Conservation (phyloP, 2,329 filamentous ascomycete species). For the Cadophora sp. region DNA sequence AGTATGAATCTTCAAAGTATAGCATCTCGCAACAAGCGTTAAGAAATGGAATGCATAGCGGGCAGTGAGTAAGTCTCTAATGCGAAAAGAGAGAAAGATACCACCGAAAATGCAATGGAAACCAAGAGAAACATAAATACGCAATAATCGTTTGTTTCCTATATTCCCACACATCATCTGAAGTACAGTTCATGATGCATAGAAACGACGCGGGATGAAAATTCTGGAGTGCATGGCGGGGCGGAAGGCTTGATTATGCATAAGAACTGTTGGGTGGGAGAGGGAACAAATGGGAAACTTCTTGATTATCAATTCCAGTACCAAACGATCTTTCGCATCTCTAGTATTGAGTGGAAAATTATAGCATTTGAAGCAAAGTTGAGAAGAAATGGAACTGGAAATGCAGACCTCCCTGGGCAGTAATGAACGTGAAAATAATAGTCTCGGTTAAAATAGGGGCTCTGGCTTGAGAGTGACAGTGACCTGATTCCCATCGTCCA, state of each 20-base stretch:
- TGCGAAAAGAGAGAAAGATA: background rate
- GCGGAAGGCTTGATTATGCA: background rate
- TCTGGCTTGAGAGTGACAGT: no score
- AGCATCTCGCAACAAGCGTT: no score
- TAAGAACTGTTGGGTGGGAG: background rate
- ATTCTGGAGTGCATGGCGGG: background rate
- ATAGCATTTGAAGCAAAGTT: background rate
- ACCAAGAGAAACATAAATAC: background rate
- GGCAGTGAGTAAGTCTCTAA: background rate
- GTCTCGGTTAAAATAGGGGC: no score
- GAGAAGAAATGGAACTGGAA: no score
- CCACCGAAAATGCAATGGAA: no score
- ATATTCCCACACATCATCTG: background rate
- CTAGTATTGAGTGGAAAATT: background rate
- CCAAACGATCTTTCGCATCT: background rate
- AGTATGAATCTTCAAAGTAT: no score
- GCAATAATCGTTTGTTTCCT: background rate
- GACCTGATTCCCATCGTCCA: no score
- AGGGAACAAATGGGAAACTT: background rate
- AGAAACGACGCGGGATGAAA: background rate
- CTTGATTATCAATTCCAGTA: background rate
- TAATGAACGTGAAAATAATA: no score
- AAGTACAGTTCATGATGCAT: background rate
- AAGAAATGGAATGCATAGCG: background rate
- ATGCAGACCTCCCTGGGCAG: no score